These are phyloP conservation scores for Periglandula ipomoeae DNA, from an alignment of 2,329 filamentous ascomycete species.

Conservation along the genomic window DNA sequence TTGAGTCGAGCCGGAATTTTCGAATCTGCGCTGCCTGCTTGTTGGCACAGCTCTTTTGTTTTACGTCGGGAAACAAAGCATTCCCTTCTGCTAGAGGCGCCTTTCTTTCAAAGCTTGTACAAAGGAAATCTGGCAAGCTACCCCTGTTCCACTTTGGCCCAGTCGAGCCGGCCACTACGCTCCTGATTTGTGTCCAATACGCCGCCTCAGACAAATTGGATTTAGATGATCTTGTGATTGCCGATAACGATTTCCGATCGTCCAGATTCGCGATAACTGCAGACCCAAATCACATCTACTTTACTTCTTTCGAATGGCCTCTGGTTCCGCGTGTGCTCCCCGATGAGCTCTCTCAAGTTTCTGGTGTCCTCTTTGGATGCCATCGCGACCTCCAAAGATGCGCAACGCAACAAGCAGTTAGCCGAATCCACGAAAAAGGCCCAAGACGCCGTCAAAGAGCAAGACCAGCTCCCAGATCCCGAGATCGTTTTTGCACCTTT, in stretches of 20 bases:
- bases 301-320: slow-evolving; percentile 32
- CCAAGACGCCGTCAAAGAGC: slow-evolving; percentile 75
- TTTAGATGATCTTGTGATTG: not conserved
- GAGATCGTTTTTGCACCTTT: slow-evolving; percentile 87
- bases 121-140: not conserved
- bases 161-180: not conserved
- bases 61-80: not conserved
- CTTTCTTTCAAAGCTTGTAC: not conserved
- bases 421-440: slow-evolving; percentile 74
- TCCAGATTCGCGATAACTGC: not conserved
- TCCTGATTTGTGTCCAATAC: not conserved
- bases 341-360: slow-evolving; percentile 90
- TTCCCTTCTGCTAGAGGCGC: not conserved
- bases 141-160: not conserved
- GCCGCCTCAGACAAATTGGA: not conserved
- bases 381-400: slow-evolving; percentile 87
- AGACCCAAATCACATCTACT: not conserved
- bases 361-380: slow-evolving; percentile 87
- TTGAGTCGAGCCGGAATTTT: not conserved
- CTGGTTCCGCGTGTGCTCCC: slow-evolving; percentile 38
- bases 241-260: not conserved
- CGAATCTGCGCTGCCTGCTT: not conserved
- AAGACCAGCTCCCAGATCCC: slow-evolving; percentile 76
- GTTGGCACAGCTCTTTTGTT: not conserved
- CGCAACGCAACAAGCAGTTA: slow-evolving; percentile 75